A percentile compares a stretch with the other conserved stretches of the same genome.
Evolutionary conservation across 441 rosid genomes (phyloP).

Genomic region (Aleurites moluccanus): DNA sequence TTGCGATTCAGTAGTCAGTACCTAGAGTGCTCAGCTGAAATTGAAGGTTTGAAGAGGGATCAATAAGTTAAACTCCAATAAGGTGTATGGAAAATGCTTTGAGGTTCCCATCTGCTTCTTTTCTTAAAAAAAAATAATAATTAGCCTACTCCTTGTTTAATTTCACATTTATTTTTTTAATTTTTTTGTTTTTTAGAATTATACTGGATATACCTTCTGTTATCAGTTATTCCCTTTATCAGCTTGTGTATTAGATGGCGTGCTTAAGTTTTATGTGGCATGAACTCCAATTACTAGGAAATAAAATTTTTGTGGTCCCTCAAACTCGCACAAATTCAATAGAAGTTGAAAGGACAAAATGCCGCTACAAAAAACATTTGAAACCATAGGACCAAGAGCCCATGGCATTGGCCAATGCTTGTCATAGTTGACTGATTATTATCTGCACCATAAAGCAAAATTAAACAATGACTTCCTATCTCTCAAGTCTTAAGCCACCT

Average conservation of each 20-base stretch:
- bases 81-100: background rate
- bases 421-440: background rate
- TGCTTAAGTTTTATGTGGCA: background rate
- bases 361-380: background rate
- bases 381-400: background rate
- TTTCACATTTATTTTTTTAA: background rate
- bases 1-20: slow-evolving; percentile 4
- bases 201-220: background rate
- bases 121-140: too few relatives aligned
- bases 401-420: background rate
- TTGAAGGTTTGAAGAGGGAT: background rate
- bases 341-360: slow-evolving; percentile 2
- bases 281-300: background rate
- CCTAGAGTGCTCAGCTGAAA: background rate
- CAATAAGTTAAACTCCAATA: background rate
- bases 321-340: background rate
- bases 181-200: background rate
- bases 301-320: background rate
- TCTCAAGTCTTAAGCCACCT: background rate
- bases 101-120: background rate
- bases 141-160: background rate
- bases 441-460: background rate
- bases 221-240: background rate
- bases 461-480: background rate
- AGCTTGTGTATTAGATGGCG: background rate